Evolutionary conservation across 2,329 filamentous ascomycete genomes (phyloP), one percentile per base, ranked within the genome.

Genomic region (Colletotrichum lentis): DNA sequence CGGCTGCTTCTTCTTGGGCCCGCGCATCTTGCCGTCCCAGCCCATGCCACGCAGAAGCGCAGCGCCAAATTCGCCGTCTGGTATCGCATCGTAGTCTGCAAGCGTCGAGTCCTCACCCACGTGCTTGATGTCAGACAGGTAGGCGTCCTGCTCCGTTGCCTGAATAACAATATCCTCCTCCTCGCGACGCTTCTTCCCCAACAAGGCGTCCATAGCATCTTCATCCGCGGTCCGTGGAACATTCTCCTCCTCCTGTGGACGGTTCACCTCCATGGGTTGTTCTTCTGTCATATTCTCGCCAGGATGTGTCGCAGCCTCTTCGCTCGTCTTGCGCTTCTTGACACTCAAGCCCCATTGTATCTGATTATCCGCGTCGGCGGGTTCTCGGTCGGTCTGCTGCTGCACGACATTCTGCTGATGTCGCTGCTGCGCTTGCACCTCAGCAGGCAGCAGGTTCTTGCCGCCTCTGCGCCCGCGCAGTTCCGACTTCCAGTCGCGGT

Each of bases 41-140:
- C 96, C 96, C 92, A 98, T 97, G 11, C 94, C 94, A 39, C 94
- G 89, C 43, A 99, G 84, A 71, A 98, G 84, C 0, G 94, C 94
- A 20, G 94, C 91, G 8, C 96, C 96, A 72, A 98, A 99, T 73
- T 97, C 94, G 73, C 97, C 95, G 18, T 98, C 93, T 0, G 96
- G 95, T 70, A 97, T 91, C 14, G 91, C 89, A 67, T 91, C 90
- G 80, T 98, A 98, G 74, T 96, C 93, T 41, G 92, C 91, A 20
- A 97, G 81, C 0, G 89, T 92, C 4, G 93, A 90, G 37, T 88
- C 84, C 24, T 93, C 91, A 1, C 93, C 94, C 1, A 93, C 90
- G 31, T 86, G 82, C 14, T 86, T 83, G 37, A 94, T 86, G 76
- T 95, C 92, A 31, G 87, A 85, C 39, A 84, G 83, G 74, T 93